Conservation (phyloP, 768 basidiomycete genomes). For the Multifurca ochricompacta region DNA sequence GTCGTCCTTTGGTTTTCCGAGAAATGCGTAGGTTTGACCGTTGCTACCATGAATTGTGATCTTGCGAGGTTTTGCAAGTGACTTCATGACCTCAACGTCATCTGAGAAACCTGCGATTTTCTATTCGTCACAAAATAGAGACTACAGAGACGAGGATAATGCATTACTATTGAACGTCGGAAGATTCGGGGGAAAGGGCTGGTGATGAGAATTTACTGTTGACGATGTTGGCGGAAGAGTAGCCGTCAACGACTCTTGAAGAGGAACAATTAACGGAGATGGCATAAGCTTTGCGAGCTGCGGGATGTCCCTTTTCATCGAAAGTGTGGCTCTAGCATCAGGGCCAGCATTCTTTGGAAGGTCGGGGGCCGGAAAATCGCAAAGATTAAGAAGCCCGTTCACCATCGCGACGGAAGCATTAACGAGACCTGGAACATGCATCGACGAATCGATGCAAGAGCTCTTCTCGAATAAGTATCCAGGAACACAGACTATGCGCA, state of each 20-base stretch:
- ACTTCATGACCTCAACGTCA: conserved; percentile 85
- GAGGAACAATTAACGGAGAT: conserved; percentile 73
- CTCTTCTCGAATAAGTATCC: conserved; percentile 29
- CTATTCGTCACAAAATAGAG: neutral
- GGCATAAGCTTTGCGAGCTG: conserved; percentile 48
- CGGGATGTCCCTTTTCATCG: conserved; percentile 48
- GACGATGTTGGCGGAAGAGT: conserved; percentile 71
- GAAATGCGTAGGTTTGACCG: conserved; percentile 79
- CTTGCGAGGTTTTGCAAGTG: conserved; percentile 86
- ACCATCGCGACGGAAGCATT: conserved; percentile 53
- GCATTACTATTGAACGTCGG: conserved; percentile 69
- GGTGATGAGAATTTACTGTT: conserved; percentile 47
- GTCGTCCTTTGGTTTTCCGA: conserved; percentile 97
- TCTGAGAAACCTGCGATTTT: conserved; percentile 57
- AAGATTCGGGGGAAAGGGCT: conserved; percentile 70
- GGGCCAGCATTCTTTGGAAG: conserved; percentile 5
- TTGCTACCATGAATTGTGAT: conserved; percentile 78
- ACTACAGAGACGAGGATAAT: neutral
- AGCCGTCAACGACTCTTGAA: conserved; percentile 89
- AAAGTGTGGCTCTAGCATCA: conserved; percentile 32
- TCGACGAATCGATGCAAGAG: conserved; percentile 40
- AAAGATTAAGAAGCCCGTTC: conserved; percentile 59
- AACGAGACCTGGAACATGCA: conserved; percentile 36
- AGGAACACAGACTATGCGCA: neutral
- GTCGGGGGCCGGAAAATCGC: conserved; percentile 44